phyloP scores from a whole-genome alignment of 2,329 filamentous ascomycete genomes.

The Xylaria sp. region DNA sequence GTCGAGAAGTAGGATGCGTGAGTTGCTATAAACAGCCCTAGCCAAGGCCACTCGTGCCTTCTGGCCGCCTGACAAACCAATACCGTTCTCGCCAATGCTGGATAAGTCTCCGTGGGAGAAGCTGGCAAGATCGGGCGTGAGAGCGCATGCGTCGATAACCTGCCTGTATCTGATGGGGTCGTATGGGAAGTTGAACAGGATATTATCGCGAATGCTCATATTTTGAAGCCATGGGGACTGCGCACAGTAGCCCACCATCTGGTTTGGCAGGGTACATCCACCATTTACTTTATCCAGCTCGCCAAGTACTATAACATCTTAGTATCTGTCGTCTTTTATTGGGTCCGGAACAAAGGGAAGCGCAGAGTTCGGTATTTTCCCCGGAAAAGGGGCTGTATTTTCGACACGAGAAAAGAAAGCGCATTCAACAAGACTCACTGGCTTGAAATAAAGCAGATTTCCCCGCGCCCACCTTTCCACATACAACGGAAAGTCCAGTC shows the following conservation, averaged over 20 bases:
- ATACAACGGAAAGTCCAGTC: constrained; percentile 50
- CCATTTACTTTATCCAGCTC: constrained; percentile 62
- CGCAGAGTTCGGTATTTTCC: neutral
- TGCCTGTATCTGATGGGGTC: constrained; percentile 52
- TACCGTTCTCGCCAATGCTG: constrained; percentile 56
- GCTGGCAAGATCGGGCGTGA: constrained; percentile 50
- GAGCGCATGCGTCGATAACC: constrained; percentile 56
- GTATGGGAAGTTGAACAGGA: constrained; percentile 54
- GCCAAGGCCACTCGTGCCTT: constrained; percentile 59
- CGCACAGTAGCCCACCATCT: constrained; percentile 51
- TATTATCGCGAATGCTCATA: constrained; percentile 61
- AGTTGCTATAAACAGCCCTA: constrained; percentile 54
- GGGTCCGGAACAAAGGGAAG: neutral
- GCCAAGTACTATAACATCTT: constrained; percentile 40
- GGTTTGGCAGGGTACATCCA: constrained; percentile 40
- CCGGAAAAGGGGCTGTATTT: neutral
- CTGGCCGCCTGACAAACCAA: constrained; percentile 59
- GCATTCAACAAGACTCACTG: constrained; percentile 19
- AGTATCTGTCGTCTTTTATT: neutral
- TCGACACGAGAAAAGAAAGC: neutral
- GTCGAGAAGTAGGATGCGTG: constrained; percentile 54
- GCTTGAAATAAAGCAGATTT: constrained; percentile 58
- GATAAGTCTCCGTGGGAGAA: constrained; percentile 54
- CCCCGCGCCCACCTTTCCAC: constrained; percentile 55
- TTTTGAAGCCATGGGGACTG: constrained; percentile 62